Percentiles rank a stretch among this genome's conserved stretches.
These are phyloP conservation scores for Salix udensis DNA, from an alignment of 345 rosid species.

Conservation along the genomic window DNA sequence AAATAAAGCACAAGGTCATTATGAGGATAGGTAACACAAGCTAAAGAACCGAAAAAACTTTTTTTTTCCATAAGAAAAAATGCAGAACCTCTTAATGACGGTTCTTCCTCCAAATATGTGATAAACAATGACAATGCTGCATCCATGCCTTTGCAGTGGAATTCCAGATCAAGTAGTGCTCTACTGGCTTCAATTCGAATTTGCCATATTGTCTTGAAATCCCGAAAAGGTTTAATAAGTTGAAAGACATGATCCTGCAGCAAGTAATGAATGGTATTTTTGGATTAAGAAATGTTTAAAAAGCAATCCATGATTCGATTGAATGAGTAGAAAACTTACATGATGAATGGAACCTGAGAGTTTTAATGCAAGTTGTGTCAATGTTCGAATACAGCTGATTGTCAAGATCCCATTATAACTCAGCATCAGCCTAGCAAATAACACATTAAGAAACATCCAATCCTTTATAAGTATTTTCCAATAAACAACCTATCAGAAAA, in stretches of 20 bases:
- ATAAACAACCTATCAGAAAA: neutral
- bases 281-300: slow-evolving; percentile 17
- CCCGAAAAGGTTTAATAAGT: slow-evolving; percentile 72
- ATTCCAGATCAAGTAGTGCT: slow-evolving; percentile 89
- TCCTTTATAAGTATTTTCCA: slow-evolving; percentile 4
- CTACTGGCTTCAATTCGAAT: slow-evolving; percentile 84
- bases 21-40: neutral
- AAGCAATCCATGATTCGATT: slow-evolving; percentile 6
- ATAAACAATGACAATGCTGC: slow-evolving; percentile 66
- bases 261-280: slow-evolving; percentile 14
- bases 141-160: slow-evolving; percentile 74
- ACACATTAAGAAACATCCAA: slow-evolving; percentile 3
- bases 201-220: slow-evolving; percentile 56
- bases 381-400: slow-evolving; percentile 81
- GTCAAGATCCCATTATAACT: slow-evolving; percentile 94
- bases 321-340: slow-evolving; percentile 40
- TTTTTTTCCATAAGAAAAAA: neutral
- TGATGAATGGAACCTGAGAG: slow-evolving; percentile 73
- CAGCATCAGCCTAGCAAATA: slow-evolving; percentile 72
- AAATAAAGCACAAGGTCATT: neutral
- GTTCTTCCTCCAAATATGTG: slow-evolving; percentile 65
- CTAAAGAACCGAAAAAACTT: neutral
- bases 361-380: slow-evolving; percentile 78
- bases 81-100: slow-evolving; percentile 75
- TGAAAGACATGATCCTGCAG: slow-evolving; percentile 72